Percentiles rank a stretch among this genome's conserved stretches.
These are phyloP conservation scores for Alternaria sp. DNA, from an alignment of 2,329 filamentous ascomycete genomes.

Conservation along the genomic window DNA sequence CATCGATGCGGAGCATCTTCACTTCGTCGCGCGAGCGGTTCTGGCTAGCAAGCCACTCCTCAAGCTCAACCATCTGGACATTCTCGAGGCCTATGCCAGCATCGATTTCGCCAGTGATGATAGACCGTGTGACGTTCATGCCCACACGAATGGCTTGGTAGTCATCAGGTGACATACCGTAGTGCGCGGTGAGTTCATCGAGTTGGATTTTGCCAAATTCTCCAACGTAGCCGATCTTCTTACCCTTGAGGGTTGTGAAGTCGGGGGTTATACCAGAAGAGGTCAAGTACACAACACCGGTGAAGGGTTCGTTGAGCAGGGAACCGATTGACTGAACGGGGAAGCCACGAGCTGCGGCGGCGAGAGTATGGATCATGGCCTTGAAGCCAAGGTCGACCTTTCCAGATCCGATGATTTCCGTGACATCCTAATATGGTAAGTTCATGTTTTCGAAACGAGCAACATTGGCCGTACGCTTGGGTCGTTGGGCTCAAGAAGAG, in stretches of 20 bases:
- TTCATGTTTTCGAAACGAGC: background rate
- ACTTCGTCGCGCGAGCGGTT: conserved; percentile 71
- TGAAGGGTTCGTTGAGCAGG: conserved; percentile 81
- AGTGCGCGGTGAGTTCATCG: conserved; percentile 80
- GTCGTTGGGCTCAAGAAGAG: conserved; percentile 79
- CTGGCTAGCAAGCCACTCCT: conserved; percentile 74
- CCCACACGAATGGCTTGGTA: conserved; percentile 81
- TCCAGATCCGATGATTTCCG: conserved; percentile 78
- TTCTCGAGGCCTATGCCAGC: conserved; percentile 82
- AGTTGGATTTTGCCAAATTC: conserved; percentile 86
- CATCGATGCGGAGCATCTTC: conserved; percentile 82
- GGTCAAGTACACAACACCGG: conserved; percentile 79
- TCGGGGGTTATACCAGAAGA: conserved; percentile 76
- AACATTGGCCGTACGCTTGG: conserved; percentile 64
- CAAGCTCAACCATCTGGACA: conserved; percentile 83
- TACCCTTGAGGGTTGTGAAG: conserved; percentile 77
- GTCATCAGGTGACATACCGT: conserved; percentile 75
- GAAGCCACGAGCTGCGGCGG: conserved; percentile 78
- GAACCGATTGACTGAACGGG: conserved; percentile 77
- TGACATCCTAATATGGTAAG: conserved; percentile 67
- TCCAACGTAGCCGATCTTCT: conserved; percentile 80
- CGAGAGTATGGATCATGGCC: conserved; percentile 84
- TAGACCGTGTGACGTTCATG: conserved; percentile 82
- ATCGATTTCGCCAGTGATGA: conserved; percentile 75
- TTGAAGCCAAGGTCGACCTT: conserved; percentile 84